These are phyloP conservation scores for Sclerotinia trifoliorum DNA, from an alignment of 2,329 filamentous ascomycete genomes.

Conservation along the genomic window DNA sequence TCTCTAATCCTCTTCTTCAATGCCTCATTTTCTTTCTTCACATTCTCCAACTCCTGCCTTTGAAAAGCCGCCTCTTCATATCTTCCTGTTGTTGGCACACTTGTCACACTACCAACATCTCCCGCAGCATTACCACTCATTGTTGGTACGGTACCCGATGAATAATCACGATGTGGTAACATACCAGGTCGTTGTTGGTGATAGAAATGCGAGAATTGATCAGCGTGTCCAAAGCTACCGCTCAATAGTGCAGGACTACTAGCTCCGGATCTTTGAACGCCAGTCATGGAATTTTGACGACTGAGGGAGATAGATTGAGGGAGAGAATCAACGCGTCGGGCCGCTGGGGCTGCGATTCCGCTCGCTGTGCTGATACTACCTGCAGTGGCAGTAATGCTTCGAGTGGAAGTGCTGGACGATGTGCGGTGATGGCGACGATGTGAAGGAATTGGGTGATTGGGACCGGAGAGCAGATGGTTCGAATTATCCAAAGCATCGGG, in stretches of 20 bases:
- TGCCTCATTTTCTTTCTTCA: conserved; percentile 63
- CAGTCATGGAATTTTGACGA: conserved; percentile 39
- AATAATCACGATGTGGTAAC: conserved; percentile 34
- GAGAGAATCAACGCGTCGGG: conserved; percentile 28
- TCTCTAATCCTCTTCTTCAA: conserved; percentile 62
- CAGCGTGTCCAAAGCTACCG: conserved; percentile 35
- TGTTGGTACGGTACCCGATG: conserved; percentile 27
- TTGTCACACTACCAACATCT: conserved; percentile 37
- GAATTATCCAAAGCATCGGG: conserved; percentile 49
- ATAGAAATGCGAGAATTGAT: conserved; percentile 38
- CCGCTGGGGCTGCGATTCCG: conserved; percentile 30
- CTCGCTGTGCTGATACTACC: conserved; percentile 41
- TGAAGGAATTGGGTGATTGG: conserved; percentile 57
- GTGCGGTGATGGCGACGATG: conserved; percentile 55
- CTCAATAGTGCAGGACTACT: conserved; percentile 34
- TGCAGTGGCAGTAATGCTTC: conserved; percentile 51
- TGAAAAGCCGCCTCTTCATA: conserved; percentile 63
- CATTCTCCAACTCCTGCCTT: conserved; percentile 58
- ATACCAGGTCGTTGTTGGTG: conserved; percentile 30
- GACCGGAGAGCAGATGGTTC: conserved; percentile 56
- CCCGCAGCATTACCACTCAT: conserved; percentile 3
- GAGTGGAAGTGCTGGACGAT: conserved; percentile 52
- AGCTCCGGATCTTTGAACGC: conserved; percentile 36
- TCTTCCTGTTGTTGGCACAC: conserved; percentile 56
- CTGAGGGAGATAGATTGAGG: conserved; percentile 34